phyloP scores from a whole-genome alignment of 2,329 filamentous ascomycete species.

The Emmonsiellopsis sp. region DNA sequence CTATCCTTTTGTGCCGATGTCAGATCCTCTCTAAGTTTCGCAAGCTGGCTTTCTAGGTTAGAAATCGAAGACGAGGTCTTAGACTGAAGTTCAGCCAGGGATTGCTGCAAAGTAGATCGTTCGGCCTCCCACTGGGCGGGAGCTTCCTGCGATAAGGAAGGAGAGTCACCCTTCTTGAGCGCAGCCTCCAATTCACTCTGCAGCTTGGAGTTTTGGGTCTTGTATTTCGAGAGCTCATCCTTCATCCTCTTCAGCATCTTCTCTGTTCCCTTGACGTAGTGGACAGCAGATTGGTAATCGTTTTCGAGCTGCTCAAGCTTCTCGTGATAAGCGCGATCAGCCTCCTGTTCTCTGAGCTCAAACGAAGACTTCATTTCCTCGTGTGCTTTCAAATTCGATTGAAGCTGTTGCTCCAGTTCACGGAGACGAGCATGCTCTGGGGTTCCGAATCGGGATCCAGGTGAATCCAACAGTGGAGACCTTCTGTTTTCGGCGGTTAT shows the following conservation, averaged over 20 bases:
- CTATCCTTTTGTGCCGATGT: constrained; percentile 57
- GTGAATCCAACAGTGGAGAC: constrained; percentile 62
- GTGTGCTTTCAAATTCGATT: constrained; percentile 65
- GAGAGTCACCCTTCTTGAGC: constrained; percentile 43
- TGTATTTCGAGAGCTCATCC: constrained; percentile 89
- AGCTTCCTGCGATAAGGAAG: constrained; percentile 31
- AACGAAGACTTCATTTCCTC: constrained; percentile 75
- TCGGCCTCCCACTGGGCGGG: constrained; percentile 66
- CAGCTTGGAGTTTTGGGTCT: constrained; percentile 72
- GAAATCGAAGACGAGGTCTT: constrained; percentile 58
- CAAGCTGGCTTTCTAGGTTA: constrained; percentile 63
- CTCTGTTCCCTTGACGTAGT: constrained; percentile 96
- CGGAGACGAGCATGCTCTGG: constrained; percentile 71
- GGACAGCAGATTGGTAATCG: constrained; percentile 94
- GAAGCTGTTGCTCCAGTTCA: constrained; percentile 82
- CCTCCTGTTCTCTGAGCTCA: constrained; percentile 71
- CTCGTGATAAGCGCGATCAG: constrained; percentile 82
- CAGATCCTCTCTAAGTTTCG: constrained; percentile 61
- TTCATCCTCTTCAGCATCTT: constrained; percentile 99
- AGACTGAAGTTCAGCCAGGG: constrained; percentile 60
- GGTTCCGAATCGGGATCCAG: constrained; percentile 63
- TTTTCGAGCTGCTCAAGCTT: constrained; percentile 91
- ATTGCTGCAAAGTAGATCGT: constrained; percentile 55
- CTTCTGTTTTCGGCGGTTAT: constrained; percentile 65
- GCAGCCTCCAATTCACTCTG: constrained; percentile 70